Evolutionary conservation across 345 rosid genomes (phyloP).

Genomic region (Clarkia xantiana): DNA sequence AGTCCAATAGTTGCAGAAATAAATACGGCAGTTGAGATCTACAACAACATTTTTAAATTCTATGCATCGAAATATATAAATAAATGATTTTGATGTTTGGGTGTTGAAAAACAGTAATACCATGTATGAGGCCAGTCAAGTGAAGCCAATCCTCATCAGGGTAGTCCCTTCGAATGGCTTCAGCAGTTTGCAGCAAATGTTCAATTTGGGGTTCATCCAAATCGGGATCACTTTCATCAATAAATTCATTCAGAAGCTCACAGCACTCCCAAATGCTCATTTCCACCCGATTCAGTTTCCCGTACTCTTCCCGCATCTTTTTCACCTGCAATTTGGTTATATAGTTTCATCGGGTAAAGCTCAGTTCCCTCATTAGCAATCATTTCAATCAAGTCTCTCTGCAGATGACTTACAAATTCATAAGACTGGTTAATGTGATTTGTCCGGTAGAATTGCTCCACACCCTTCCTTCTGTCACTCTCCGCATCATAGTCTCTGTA

Average conservation of each 20-base stretch:
- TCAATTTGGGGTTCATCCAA: slow-evolving; percentile 49
- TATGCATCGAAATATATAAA: background rate
- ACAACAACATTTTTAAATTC: background rate
- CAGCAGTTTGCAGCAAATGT: slow-evolving; percentile 44
- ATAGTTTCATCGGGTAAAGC: background rate
- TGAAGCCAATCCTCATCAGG: slow-evolving; percentile 52
- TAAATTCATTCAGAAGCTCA: slow-evolving; percentile 33
- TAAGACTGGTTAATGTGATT: slow-evolving; percentile 42
- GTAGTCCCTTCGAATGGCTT: slow-evolving; percentile 39
- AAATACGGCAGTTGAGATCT: background rate
- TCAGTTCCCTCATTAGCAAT: background rate
- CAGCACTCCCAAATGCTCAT: slow-evolving; percentile 65
- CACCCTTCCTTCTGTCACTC: slow-evolving; percentile 29
- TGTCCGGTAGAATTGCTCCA: slow-evolving; percentile 33
- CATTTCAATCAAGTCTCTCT: background rate
- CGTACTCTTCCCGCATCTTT: slow-evolving; percentile 32
- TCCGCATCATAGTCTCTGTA: slow-evolving; percentile 34
- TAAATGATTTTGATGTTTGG: background rate
- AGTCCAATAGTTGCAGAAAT: background rate
- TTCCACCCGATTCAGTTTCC: slow-evolving; percentile 22
- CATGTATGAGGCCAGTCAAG: slow-evolving; percentile 49
- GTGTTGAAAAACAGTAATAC: slow-evolving; percentile 8
- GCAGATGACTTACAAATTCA: slow-evolving; percentile 29
- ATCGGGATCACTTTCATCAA: slow-evolving; percentile 49
- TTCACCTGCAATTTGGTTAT: slow-evolving; percentile 17